Percentiles rank a stretch among this genome's conserved stretches.
These are phyloP conservation scores for Carpinus fangiana DNA, from an alignment of 306 rosid genomes.

Conservation along the genomic window DNA sequence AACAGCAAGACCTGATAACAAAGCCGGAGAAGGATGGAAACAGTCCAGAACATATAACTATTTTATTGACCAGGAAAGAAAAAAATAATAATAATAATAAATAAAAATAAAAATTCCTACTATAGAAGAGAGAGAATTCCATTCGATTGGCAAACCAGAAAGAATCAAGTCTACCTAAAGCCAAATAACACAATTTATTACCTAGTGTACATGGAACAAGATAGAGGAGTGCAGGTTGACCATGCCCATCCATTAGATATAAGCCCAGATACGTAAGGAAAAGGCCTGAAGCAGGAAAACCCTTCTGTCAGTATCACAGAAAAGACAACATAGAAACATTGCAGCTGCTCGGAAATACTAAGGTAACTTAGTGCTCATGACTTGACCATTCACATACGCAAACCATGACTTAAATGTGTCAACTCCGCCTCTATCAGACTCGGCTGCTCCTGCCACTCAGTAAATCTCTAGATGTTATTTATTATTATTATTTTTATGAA, in stretches of 20 bases:
- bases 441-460: not conserved
- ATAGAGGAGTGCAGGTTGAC: constrained; percentile 97
- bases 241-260: constrained; percentile 85
- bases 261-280: constrained; percentile 67
- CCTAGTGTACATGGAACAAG: constrained; percentile 98
- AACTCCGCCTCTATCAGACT: not conserved
- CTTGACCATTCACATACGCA: not conserved
- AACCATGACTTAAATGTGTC: not conserved
- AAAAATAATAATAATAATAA: not conserved
- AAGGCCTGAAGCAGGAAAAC: constrained; percentile 56
- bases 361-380: not conserved
- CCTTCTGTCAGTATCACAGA: constrained; percentile 17
- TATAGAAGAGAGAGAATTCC: not conserved
- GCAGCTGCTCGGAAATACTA: not conserved
- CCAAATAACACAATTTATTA: constrained; percentile 32
- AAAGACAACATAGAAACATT: constrained; percentile 19
- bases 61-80: not conserved
- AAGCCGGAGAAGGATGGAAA: constrained; percentile 11
- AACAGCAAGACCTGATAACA: constrained; percentile 47
- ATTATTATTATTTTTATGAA: no score
- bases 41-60: not conserved
- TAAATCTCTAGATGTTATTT: no score
- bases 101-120: not conserved
- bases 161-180: not conserved
- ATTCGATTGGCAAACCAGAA: not conserved